Base-by-base conservation (phyloP, 305 asterid species). In the Fraxinus platypoda region DNA sequence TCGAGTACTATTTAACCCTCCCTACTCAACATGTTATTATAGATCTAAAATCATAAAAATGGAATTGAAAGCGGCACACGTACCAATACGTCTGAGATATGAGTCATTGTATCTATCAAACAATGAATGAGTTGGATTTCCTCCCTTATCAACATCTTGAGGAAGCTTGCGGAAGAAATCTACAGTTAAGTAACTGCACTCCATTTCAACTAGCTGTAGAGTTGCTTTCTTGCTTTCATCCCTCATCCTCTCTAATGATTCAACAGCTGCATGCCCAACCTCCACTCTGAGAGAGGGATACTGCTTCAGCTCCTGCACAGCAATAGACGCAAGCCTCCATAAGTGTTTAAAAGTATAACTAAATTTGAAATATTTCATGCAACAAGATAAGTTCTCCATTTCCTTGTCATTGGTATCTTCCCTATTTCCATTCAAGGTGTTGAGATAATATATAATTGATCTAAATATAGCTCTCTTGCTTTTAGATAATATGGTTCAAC, bases 111-210 rank as follows among this genome's bases (percentile, higher is more conserved):
- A 96, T 90, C 99, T 88, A 38, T 96, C 99, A 38, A 94, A 94
- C 74, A 94, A 89, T 15, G 99, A 96, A 85, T 96, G 99, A 5
- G 99, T 92, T 70, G 99, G 99, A 81, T 94, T 96, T 86, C 99
- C 99, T 49, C 99, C 99, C 94, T 96, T 96, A 91, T 96, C 98
- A n/a, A 91, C 89, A 87, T 96, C 99, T 88, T 96, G 99, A 35
- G 99, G 99, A 88, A 96, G 98, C 90, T 93, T 96, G 86, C 99
- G 90, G 90, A 96, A 96, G 95, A 96, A 96, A 81, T 96, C 99
- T 76, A 96, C 96, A 5, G 98, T 96, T 23, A 96, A 86, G 91
- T 96, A 96, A 86, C 99, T 91, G 73, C 91, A 90, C 87, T 96
- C 99, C 99, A 96, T 96, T 82, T 96, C 99, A 49, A 96, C 98